Percentiles rank a stretch among this genome's conserved stretches.
Conservation (phyloP, 768 basidiomycete species). For the Neoboletus brunneissimus region DNA sequence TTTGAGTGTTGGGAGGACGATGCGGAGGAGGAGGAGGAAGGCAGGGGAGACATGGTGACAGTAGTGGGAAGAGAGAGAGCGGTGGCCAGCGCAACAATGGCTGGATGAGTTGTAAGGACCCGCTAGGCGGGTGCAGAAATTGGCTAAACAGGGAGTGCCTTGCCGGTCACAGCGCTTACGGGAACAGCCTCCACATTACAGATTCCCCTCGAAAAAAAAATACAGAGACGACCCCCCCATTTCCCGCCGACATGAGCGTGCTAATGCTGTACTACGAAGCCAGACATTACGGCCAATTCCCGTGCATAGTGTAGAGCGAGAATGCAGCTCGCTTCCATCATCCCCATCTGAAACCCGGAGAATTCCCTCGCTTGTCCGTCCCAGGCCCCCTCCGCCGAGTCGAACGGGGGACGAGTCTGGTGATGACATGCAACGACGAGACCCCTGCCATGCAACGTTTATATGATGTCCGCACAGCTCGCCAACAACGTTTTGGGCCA, state of each 20-base stretch:
- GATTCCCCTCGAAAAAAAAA: slow-evolving; percentile 3
- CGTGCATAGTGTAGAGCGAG: not conserved
- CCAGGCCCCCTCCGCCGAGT: slow-evolving; percentile 10
- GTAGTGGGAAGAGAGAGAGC: slow-evolving; percentile 39
- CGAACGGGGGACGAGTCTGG: not conserved
- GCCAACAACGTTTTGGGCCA: slow-evolving; percentile 20
- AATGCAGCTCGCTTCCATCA: not conserved
- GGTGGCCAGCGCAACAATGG: slow-evolving; percentile 43
- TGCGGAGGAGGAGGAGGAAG: slow-evolving; percentile 28
- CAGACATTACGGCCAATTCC: not conserved
- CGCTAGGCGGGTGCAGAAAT: slow-evolving; percentile 34
- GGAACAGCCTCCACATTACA: slow-evolving; percentile 12
- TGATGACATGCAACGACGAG: not conserved
- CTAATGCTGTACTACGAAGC: not conserved
- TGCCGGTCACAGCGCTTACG: slow-evolving; percentile 38
- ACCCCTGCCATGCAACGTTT: slow-evolving; percentile 5
- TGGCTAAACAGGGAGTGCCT: slow-evolving; percentile 35
- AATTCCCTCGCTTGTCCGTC: not conserved
- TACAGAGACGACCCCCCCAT: not conserved
- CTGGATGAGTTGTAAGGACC: slow-evolving; percentile 33
- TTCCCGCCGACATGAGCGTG: not conserved
- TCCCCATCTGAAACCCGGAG: not conserved
- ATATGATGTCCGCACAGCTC: slow-evolving; percentile 13
- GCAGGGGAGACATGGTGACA: slow-evolving; percentile 34
- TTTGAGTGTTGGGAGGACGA: slow-evolving; percentile 22